Base-by-base conservation (phyloP, 352 stramenopile species). In the Globisporangium lucens region DNA sequence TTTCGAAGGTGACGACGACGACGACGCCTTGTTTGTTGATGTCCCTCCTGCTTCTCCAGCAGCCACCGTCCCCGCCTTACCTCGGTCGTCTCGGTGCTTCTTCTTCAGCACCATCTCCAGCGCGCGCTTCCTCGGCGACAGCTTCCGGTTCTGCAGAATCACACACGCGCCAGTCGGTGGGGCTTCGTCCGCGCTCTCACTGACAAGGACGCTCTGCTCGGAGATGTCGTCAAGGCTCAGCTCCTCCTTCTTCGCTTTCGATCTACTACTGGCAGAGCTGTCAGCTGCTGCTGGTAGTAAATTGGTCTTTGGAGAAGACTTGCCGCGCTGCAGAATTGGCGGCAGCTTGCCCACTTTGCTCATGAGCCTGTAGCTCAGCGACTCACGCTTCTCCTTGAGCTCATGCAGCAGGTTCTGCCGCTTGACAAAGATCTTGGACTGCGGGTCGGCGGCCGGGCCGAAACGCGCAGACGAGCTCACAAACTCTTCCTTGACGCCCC, bases 371-470 rank as follows among this genome's bases (percentile, higher is more conserved):
- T 90, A 83, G 4, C 82, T 81, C 1, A 93, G 79, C 12, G 83
- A 87, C 22, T 89, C 82, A n/a, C 83, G 85, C 55, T 87, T 85
- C 29, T 91, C 80, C 55, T 79, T 79, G 30, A 93, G 67, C 63
- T 93, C 85, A 2, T 83, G 82, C 53, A 93, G 62, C 51, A 91
- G 20, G 51, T 93, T 91, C 63, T 93, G 85, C 0, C 84, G 76
- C 71, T 91, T 91, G 29, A 90, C 82, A 9, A 89, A 58, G 1
- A 90, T 69, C 27, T 79, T 81, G 4, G 80, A 71, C 43, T 86
- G 74, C 13, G 84, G 82, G 27, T 92, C 80, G 0, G 82, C 80
- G 4, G 35, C 58, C 4, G 77, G 78, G 0, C 83, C 83, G 61
- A 90, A 90, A 1, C 82, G 72, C 29, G 77, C 73, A 1, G 83